Evolutionary conservation across 129 eudicot genomes (phyloP).

Genomic region (Flaveria bidentis): DNA sequence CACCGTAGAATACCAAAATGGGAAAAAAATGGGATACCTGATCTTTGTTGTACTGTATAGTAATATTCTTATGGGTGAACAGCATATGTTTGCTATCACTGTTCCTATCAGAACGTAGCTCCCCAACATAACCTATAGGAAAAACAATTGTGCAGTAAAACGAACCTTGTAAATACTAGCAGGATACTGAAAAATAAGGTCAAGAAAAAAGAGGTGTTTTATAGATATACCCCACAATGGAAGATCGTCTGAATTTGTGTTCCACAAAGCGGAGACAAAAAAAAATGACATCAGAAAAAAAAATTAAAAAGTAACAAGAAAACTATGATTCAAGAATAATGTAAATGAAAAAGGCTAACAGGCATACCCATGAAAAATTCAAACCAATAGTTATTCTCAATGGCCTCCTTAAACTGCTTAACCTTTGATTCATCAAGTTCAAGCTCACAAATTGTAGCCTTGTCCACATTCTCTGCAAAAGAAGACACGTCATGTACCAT

Average conservation of each 20-base stretch:
- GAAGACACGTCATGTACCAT: conserved; percentile 22
- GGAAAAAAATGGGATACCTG: conserved; percentile 47
- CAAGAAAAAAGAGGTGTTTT: conserved; percentile 3
- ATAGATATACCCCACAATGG: conserved; percentile 82
- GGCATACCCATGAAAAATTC: conserved; percentile 93
- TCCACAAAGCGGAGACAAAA: conserved; percentile 38
- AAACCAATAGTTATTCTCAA: conserved; percentile 94
- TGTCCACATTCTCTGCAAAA: conserved; percentile 77
- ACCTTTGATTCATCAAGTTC: conserved; percentile 84
- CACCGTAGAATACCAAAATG: background rate
- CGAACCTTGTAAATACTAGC: background rate
- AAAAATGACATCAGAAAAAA: conserved; percentile 30
- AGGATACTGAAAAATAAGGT: background rate
- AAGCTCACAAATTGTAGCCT: conserved; percentile 65
- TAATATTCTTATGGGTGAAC: conserved; percentile 69
- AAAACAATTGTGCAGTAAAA: conserved; percentile 13
- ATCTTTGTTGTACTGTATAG: conserved; percentile 75
- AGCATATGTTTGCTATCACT: conserved; percentile 80
- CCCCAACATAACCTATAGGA: conserved; percentile 82
- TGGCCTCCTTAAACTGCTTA: conserved; percentile 87
- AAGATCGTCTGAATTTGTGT: conserved; percentile 67
- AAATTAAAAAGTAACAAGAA: background rate
- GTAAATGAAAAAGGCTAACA: background rate
- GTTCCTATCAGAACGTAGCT: conserved; percentile 74
- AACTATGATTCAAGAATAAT: conserved; percentile 7